Evolutionary conservation across 2,329 filamentous ascomycete species (phyloP), one percentile per base, ranked within the genome.

Genomic region (Neofusicoccum kwambonambiense): DNA sequence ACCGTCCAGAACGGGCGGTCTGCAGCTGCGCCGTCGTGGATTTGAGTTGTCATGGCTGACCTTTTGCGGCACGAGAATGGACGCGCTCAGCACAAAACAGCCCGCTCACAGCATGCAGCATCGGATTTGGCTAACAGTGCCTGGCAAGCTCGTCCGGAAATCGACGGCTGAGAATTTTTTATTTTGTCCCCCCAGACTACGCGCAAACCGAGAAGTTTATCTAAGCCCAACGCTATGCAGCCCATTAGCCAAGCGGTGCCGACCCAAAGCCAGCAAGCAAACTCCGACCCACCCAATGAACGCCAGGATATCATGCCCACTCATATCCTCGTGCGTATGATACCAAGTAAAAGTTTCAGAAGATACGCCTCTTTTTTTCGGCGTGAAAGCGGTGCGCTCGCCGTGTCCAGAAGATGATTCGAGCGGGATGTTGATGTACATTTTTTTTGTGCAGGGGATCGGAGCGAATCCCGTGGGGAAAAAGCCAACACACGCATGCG

Each of bases 311-410:
- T 67, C 69, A 70, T 65, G 66, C 69, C 70, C 72, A 74, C 72
- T 72, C 71, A 67, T 73, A 67, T 73, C 71, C 68, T 74, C 66
- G 68, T 74, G 71, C 67, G 70, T 67, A 67, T 66, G 68, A 70
- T 69, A 67, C 68, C 66, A 45, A 51, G 54, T 64, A 68, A 49
- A 64, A 67, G 62, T 67, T 64, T 52, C 54, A 52, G 62, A 50
- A 65, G 62, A 60, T 62, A 62, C 17, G 47, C 34, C 50, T 67
- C 41, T 64, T 64, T 51, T 66, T 64, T 64, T 67, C 27, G 27
- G 27, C 27, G 37, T 68, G 64, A 31, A 66, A 27, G 27, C 22
- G 34, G 42, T 60, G 22, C 42, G 31, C 56, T 60, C 42, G 56
- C 31, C 41, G 31, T 37, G 12, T 11, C 15, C 39, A 34, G 41